Base-by-base conservation (phyloP, 768 basidiomycete genomes). In the Xerocomus spinulosus region DNA sequence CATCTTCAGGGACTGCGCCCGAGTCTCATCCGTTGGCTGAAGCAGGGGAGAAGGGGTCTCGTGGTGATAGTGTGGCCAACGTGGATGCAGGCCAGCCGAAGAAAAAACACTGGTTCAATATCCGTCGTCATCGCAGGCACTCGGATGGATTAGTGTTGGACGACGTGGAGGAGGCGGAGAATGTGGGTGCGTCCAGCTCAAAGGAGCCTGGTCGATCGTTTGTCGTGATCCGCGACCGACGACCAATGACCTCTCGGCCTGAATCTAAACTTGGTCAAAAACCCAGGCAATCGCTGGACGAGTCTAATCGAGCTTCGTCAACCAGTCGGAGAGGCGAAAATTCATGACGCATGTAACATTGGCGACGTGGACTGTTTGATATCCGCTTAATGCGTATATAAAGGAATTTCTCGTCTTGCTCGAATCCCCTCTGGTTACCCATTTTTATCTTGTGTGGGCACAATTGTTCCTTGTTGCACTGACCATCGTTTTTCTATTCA, bases 81-180 rank as follows among this genome's bases (percentile, higher is more conserved):
- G 73, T 70, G 40, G 77, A 73, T 44, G 70, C 64, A 10, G 68
- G 63, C 39, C 74, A 74, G 53, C 75, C 76, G 26, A 83, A 72
- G 70, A 85, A 81, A 73, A 82, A 76, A 59, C 74, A 74, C n/a
- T 88, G 85, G 85, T 86, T 80, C 59, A 78, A 79, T 44, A 61
- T 85, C 18, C 72, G 81, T 29, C 75, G 80, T 50, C 73, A 71
- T 59, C 74, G 85, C 42, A 74, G 77, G 28, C 76, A 82, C 50
- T 84, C 82, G 55, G 81, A 76, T 49, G 79, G 80, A 36, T 73
- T 74, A 14, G 50, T 65, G 18, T 21, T 68, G 67, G 48, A 66
- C 58, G 62, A 57, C 21, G 62, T 52, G 12, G 48, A 33, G 20
- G 54, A 54, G 36, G 54, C 34, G 25, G 48, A 43, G n/a, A 51